Evolutionary conservation across 805 yeast genomes (phyloP).

Genomic region (Myxozyma sirexii): DNA sequence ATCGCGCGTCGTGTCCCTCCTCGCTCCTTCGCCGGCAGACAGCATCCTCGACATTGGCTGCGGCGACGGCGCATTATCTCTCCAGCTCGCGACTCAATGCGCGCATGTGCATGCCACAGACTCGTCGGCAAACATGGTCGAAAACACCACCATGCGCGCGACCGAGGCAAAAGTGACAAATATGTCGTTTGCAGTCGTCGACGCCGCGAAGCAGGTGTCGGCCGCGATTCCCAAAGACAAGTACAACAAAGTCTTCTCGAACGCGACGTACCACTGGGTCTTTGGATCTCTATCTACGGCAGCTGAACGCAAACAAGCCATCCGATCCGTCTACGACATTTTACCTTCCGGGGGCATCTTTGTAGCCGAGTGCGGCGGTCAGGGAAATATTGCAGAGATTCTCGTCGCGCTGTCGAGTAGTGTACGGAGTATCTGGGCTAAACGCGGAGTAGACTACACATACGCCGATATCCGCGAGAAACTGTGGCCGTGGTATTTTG

Average conservation of each 20-base stretch:
- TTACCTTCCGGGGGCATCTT: constrained; percentile 33
- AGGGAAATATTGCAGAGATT: constrained; percentile 38
- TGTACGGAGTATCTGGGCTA: constrained; percentile 21
- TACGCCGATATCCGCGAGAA: constrained; percentile 12
- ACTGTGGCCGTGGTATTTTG: constrained; percentile 36
- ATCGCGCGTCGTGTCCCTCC: constrained; percentile 24
- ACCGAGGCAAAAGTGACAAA: constrained; percentile 1
- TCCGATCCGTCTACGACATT: constrained; percentile 28
- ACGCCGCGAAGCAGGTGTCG: constrained; percentile 11
- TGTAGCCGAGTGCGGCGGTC: constrained; percentile 38
- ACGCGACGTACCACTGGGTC: constrained; percentile 39
- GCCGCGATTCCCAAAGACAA: constrained; percentile 11
- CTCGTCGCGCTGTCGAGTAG: constrained; percentile 30
- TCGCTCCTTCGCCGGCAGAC: constrained; percentile 20
- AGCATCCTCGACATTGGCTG: constrained; percentile 33
- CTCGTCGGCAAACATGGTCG: constrained; percentile 23
- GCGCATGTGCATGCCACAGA: constrained; percentile 31
- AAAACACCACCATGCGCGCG: constrained; percentile 13
- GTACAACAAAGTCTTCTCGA: constrained; percentile 37
- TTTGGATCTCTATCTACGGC: constrained; percentile 19
- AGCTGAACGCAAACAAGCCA: constrained; percentile 24
- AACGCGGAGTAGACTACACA: constrained; percentile 15
- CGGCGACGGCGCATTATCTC: constrained; percentile 33
- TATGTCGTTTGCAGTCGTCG: constrained; percentile 23
- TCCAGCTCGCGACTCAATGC: constrained; percentile 21